Base-by-base conservation (phyloP, 1,284 basidiomycete species). In the Puccinia hordei region DNA sequence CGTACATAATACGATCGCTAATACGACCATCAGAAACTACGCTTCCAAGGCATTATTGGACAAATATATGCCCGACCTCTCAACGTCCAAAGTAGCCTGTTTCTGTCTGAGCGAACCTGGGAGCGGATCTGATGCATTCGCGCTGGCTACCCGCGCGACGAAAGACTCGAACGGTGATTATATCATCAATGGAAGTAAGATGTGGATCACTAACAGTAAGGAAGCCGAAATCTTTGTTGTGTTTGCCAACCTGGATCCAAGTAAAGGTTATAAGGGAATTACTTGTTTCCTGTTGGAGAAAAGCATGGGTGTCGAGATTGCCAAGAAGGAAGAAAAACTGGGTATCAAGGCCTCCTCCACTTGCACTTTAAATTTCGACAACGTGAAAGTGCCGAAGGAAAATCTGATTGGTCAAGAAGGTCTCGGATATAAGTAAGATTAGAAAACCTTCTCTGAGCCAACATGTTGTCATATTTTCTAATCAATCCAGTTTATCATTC, bases 201-300 rank as follows among this genome's bases (percentile, higher is more conserved):
- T 98, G 95, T 99, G 96, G 96, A 99, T 99, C 84, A 98, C 97
- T 68, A 99, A 99, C 88, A 95, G 94, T 9, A 91, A 91, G 82
- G 96, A 99, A 87, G 97, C 97, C 6, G 95, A 95, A 79, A 90
- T 98, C 82, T 90, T 90, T 86, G 87, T 90, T 81, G 92, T 99
- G 72, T 99, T 99, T 83, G 97, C 97, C 80, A 98, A 94, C 83
- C 92, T 93, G 61, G 95, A 98, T 87, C 92, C 94, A 0, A 92
- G 90, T 83, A 95, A 95, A 86, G 96, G 97, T 0, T 99, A 99
- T 90, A 99, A 98, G 87, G 96, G 96, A 51, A 99, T 99, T 86
- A 96, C 95, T 27, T 98, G 95, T 85, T 99, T 99, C 87, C 89
- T 95, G 80, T 93, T 95, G 35, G 95, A 94, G 77, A 97, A 94